Base-by-base conservation (phyloP, 169 alveolate genomes). In the Cryptosporidium ubiquitum region DNA sequence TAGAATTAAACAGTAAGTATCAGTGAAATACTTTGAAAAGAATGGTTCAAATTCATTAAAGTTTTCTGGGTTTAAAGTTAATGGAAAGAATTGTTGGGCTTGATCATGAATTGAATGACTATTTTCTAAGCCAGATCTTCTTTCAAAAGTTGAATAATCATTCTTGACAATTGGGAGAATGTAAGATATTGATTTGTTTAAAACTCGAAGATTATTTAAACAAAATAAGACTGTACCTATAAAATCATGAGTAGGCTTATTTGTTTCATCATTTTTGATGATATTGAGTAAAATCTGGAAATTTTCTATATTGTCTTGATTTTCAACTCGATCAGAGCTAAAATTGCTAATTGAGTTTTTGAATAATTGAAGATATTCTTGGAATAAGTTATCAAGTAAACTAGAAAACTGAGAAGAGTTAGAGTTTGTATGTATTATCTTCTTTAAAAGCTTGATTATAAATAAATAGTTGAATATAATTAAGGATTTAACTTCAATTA, bases 151-250 rank as follows among this genome's bases (percentile, higher is more conserved):
- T 12, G 51, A 23, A n/a, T 10, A 51, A 4, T 71, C 69, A 4
- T 5, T 47, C 4, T 33, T 73, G 14, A 29, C 52, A 37, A 23
- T 52, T 23, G 85, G 57, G 12, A 73, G 35, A 5, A 73, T 29
- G 10, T 40, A 29, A 9, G 85, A 51, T 31, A 73, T 57, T 6
- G 85, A 73, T 40, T 73, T 73, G 33, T 57, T 73, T n/a, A 73
- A 52, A n/a, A 73, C 18, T 20, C 85, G 42, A 40, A 73, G 14
- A 35, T 26, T 73, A 26, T 73, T 73, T 55, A 73, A 39, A 20
- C 85, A 73, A 73, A 73, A 73, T 20, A 55, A 55, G 58, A 73
- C 42, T 7, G 26, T 12, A 20, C 42, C 39, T 3, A 70, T 47
- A 12, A 31, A 1, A 37, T 47, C 66, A 26, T 1, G n/a, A 55